A percentile compares a stretch with the other conserved stretches of the same genome.
These are phyloP conservation scores for Scutellaria minor DNA, from an alignment of 257 asterid species.

Conservation along the genomic window DNA sequence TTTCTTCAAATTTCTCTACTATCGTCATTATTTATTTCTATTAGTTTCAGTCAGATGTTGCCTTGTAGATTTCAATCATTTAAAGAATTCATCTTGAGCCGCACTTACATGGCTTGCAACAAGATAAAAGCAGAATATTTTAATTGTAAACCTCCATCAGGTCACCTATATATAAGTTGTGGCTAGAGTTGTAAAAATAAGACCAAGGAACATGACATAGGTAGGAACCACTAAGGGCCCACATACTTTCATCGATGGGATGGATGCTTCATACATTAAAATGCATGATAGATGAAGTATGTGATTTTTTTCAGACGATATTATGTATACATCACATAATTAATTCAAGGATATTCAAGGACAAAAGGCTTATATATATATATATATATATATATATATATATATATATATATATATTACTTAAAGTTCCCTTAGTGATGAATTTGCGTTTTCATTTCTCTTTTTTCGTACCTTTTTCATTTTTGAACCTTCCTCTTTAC, in stretches of 20 bases:
- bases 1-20: background rate
- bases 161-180: background rate
- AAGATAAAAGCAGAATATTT: background rate
- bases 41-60: background rate
- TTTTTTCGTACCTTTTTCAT: no score
- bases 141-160: background rate
- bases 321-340: background rate
- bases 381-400: background rate
- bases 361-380: background rate
- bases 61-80: background rate
- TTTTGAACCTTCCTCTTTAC: no score
- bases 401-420: background rate
- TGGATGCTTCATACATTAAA: background rate
- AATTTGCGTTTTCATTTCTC: no score
- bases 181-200: background rate
- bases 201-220: background rate
- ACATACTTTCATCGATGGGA: conserved; percentile 7
- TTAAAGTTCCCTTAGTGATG: no score
- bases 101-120: background rate
- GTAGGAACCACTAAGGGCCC: background rate
- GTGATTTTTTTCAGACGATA: background rate
- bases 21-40: background rate
- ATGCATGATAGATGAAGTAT: background rate
- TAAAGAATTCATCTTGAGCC: background rate
- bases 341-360: conserved; percentile 10